Base-by-base conservation (phyloP, 768 basidiomycete species). In the Neoboletus magnificus region DNA sequence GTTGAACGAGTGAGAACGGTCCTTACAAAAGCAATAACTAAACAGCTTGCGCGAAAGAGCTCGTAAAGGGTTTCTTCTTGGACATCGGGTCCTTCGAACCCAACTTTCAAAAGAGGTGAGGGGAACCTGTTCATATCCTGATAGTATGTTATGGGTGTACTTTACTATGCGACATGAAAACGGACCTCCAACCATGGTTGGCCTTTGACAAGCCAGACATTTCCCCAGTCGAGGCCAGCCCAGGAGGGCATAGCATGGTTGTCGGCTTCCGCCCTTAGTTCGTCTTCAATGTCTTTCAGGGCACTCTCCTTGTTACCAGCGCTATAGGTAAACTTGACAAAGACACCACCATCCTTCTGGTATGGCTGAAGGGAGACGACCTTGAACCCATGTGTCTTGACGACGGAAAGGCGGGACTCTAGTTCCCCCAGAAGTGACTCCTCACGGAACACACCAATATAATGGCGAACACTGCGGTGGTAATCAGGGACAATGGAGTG, bases 51-150 rank as follows among this genome's bases (percentile, higher is more conserved):
- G 47, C 93, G 79, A 55, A 93, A 82, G 23, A 92, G 71, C 27
- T 85, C 76, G 66, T 93, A 98, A 0, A 96, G 73, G 1, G 77
- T 67, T 70, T 95, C 90, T 63, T 95, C 91, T 29, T 81, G 79
- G 2, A 94, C 74, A 65, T 97, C 94, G 1, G 92, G 87, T 0
- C 96, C 96, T 32, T 96, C 90, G 61, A 96, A 98, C 7, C 82
- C 73, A n/a, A 96, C 81, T 55, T 82, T 82, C 48, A 98, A 65
- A 10, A 87, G 77, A 3, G 78, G 74, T 20, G 89, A 87, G 0
- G 93, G 86, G 68, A 84, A 96, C 50, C 90, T 79, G 55, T 85
- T 78, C 83, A 98, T 84, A 61, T 98, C 96, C 90, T 95, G 59
- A 49, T 5, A 4, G 18, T 57, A 32, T 18, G 35, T 56, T 20